These are phyloP conservation scores for Hyphodiscus hymeniophilus DNA, from an alignment of 495 filamentous ascomycete species.

Conservation along the genomic window DNA sequence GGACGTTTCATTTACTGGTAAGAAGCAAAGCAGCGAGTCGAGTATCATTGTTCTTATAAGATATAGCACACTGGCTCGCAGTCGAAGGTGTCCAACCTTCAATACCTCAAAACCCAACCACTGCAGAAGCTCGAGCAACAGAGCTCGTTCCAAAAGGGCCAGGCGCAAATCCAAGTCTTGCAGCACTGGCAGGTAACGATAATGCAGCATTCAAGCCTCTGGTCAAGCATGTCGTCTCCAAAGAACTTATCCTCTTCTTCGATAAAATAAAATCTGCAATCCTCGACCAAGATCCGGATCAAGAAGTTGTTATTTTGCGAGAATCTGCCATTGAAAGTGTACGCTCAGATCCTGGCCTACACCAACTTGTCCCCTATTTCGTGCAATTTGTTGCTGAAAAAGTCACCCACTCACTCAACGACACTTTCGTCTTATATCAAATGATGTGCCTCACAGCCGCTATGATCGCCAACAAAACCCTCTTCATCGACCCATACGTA, in stretches of 20 bases:
- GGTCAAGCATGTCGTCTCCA: slow-evolving; percentile 91
- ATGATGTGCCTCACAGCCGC: slow-evolving; percentile 84
- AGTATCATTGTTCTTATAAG: background rate
- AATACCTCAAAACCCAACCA: slow-evolving; percentile 89
- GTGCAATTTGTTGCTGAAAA: slow-evolving; percentile 90
- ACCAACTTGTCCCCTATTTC: slow-evolving; percentile 93
- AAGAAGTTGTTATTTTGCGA: slow-evolving; percentile 58
- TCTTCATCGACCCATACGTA: slow-evolving; percentile 87
- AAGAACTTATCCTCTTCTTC: slow-evolving; percentile 95
- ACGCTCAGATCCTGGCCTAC: slow-evolving; percentile 78
- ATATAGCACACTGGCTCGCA: slow-evolving; percentile 86
- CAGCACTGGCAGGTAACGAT: slow-evolving; percentile 74
- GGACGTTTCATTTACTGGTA: slow-evolving; percentile 88
- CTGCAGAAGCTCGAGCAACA: slow-evolving; percentile 65
- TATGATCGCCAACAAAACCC: slow-evolving; percentile 68
- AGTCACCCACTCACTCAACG: slow-evolving; percentile 81
- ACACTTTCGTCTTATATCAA: slow-evolving; percentile 77
- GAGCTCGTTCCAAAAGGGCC: slow-evolving; percentile 85
- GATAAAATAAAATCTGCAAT: slow-evolving; percentile 84
- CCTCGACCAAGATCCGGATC: slow-evolving; percentile 73
- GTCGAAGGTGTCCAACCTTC: slow-evolving; percentile 94
- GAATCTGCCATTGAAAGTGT: slow-evolving; percentile 75
- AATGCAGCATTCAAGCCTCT: slow-evolving; percentile 76
- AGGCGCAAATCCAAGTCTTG: slow-evolving; percentile 70
- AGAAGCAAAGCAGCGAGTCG: slow-evolving; percentile 15